phyloP scores from a whole-genome alignment of 2,329 filamentous ascomycete genomes.

The Trichoderma pleuroti region DNA sequence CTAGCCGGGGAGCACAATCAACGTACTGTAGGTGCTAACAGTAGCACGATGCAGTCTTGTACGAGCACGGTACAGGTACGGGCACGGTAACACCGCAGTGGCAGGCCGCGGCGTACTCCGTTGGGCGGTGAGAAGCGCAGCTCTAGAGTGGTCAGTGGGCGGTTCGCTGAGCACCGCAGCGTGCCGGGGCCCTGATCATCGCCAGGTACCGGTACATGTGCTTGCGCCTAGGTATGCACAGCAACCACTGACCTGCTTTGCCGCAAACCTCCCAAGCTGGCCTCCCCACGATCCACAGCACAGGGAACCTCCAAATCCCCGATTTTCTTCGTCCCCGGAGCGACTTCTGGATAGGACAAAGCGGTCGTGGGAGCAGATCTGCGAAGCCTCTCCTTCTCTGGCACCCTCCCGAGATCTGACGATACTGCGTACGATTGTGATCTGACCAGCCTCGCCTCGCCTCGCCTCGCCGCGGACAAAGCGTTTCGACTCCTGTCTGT shows the following conservation, averaged over 20 bases:
- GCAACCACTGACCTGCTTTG: not conserved
- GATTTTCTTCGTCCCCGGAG: conserved; percentile 11
- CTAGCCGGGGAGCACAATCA: not conserved
- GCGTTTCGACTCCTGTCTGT: not conserved
- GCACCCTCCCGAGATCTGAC: not conserved
- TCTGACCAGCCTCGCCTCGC: not conserved
- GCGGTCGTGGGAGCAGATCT: conserved; percentile 6
- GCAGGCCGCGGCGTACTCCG: not conserved
- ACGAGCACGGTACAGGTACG: not conserved
- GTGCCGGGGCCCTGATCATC: not conserved
- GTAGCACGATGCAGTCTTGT: not conserved
- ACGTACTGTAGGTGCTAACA: not conserved
- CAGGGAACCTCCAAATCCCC: conserved; percentile 9
- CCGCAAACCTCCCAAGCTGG: conserved; percentile 5
- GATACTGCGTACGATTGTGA: too few relatives aligned
- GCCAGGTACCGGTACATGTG: conserved; percentile 5
- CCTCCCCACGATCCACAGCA: conserved; percentile 14
- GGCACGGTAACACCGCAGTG: not conserved
- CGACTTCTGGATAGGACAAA: not conserved
- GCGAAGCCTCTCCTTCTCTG: not conserved
- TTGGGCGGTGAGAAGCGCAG: conserved; percentile 1
- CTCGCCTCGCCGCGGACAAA: not conserved
- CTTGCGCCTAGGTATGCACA: not conserved
- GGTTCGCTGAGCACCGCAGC: not conserved
- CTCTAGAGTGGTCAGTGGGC: not conserved